Evolutionary conservation across 805 yeast species (phyloP), one percentile per base, ranked within the genome.

Genomic region (Saccharomycopsis fermentans): DNA sequence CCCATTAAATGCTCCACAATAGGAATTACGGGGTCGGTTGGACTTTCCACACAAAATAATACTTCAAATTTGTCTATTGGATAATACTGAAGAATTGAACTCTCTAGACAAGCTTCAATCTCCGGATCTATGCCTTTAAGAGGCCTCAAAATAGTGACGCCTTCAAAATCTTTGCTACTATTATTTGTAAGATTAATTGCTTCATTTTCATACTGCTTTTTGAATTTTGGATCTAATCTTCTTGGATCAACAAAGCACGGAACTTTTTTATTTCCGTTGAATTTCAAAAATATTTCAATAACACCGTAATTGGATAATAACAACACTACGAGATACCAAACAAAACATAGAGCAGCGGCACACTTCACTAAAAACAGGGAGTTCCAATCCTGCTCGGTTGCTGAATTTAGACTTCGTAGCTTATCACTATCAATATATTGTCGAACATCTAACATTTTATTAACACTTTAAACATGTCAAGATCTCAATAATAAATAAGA

Each of bases 51-150:
- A 66, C 96, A 90, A 65, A 90, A 84, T 2, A 90, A 69, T 56
- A 89, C 78, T 69, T 90, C 94, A 35, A 86, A 70, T 63, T 77
- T 78, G 21, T 74, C 70, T 1, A 56, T 51, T 0, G 94, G 89
- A 64, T 88, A 87, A 19, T 78, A 74, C 68, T 90, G 96, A 50
- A 73, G 69, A 59, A 89, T 80, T 4, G 90, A 80, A 32, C 87
- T 79, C 58, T 80, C 81, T 40, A 90, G 71, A 67, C 96, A 89
- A 11, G 77, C 69, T 40, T 76, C 79, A 70, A 89, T 76, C 63
- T 85, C 91, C 1, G 90, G 80, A 68, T 90, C 97, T 17, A 88
- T 72, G 17, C 96, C 96, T 66, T 88, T 88, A 59, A 90, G 74
- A 0, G 97, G 97, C 34, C 96, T 72, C 37, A 90, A 67, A 27